Evolutionary conservation across 225 moss, liverwort and hornwort species (phyloP).

Genomic region (Polytrichum commune): DNA sequence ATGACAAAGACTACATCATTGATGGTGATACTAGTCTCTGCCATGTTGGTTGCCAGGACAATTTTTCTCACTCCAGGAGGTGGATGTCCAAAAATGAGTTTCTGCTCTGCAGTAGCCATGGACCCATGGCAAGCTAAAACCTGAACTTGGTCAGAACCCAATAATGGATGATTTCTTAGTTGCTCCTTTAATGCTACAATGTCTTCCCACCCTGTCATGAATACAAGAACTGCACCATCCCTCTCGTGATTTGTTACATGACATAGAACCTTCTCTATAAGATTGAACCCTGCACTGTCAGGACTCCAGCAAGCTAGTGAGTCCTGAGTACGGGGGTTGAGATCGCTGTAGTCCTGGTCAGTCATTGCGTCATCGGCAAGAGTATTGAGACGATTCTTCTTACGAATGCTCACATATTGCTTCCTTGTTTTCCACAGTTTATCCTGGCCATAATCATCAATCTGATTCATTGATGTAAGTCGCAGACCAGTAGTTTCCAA

Average conservation of each 20-base stretch:
- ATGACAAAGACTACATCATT: slow-evolving; percentile 93
- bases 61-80: slow-evolving; percentile 87
- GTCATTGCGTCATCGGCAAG: slow-evolving; percentile 85
- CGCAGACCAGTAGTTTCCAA: slow-evolving; percentile 62
- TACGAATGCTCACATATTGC: slow-evolving; percentile 67
- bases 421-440: slow-evolving; percentile 90
- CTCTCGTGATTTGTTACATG: slow-evolving; percentile 61
- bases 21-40: slow-evolving; percentile 98
- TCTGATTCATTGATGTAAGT: slow-evolving; percentile 78
- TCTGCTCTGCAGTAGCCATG: slow-evolving; percentile 93
- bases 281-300: slow-evolving; percentile 84
- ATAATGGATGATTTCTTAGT: slow-evolving; percentile 59
- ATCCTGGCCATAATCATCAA: slow-evolving; percentile 95
- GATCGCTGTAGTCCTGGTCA: slow-evolving; percentile 51
- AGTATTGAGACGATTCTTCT: slow-evolving; percentile 60
- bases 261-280: slow-evolving; percentile 67
- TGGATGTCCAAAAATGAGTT: slow-evolving; percentile 79
- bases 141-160: slow-evolving; percentile 58
- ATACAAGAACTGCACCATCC: slow-evolving; percentile 89
- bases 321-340: slow-evolving; percentile 64
- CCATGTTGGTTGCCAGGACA: slow-evolving; percentile 98
- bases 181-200: slow-evolving; percentile 78
- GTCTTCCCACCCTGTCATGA: slow-evolving; percentile 98
- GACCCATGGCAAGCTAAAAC: slow-evolving; percentile 91
- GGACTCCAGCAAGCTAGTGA: slow-evolving; percentile 90